These are phyloP conservation scores for Allium cepa DNA, from an alignment of 106 monocot species.

Conservation along the genomic window DNA sequence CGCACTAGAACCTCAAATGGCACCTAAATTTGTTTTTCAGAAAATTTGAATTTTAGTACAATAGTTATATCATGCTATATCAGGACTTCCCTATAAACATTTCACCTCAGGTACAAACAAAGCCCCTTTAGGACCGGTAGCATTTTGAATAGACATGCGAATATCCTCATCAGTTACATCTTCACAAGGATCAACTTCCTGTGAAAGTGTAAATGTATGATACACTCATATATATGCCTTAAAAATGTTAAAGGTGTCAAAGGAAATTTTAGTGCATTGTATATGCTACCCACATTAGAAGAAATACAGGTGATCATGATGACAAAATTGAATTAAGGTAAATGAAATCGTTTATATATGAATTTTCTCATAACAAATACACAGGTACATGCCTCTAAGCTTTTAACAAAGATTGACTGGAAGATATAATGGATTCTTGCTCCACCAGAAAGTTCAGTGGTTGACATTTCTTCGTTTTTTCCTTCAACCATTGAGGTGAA, in stretches of 20 bases:
- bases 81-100: no score
- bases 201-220: slow-evolving; percentile 4
- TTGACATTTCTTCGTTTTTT: slow-evolving; percentile 93
- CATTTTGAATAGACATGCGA: slow-evolving; percentile 97
- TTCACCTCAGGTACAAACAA: slow-evolving; percentile 94
- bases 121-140: slow-evolving; percentile 95
- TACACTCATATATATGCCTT: background rate
- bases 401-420: slow-evolving; percentile 96
- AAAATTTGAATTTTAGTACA: background rate
- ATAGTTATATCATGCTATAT: background rate
- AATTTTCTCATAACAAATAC: background rate
- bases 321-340: no score
- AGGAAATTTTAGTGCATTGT: no score
- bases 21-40: slow-evolving; percentile 31
- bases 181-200: slow-evolving; percentile 98
- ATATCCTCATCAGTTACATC: slow-evolving; percentile 97
- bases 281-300: no score
- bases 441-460: slow-evolving; percentile 87
- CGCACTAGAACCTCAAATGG: slow-evolving; percentile 98
- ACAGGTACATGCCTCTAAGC: slow-evolving; percentile 63
- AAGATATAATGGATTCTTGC: slow-evolving; percentile 99
- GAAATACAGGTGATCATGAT: background rate
- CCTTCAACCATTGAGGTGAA: slow-evolving; percentile 93
- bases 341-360: no score
- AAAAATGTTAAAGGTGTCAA: background rate